Conservation (phyloP, 768 basidiomycete species). For the Strobilomyces dryophilus region DNA sequence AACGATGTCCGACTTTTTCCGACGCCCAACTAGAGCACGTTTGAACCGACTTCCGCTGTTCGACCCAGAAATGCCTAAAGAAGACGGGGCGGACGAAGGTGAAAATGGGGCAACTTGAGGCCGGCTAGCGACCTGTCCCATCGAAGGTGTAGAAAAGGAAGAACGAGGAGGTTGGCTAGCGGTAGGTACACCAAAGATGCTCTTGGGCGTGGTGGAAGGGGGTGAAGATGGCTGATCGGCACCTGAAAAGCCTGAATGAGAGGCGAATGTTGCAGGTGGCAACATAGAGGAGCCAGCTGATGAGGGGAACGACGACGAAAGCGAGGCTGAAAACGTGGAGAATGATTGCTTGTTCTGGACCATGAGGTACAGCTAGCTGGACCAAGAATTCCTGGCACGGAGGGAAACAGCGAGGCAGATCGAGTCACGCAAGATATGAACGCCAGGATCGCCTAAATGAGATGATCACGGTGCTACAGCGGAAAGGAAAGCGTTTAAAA, state of each 20-base stretch:
- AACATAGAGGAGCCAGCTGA: slow-evolving; percentile 39
- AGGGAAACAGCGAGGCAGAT: slow-evolving; percentile 16
- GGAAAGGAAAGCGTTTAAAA: slow-evolving; percentile 8
- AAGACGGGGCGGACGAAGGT: slow-evolving; percentile 27
- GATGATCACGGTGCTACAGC: slow-evolving; percentile 28
- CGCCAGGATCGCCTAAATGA: slow-evolving; percentile 26
- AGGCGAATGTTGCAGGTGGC: slow-evolving; percentile 33
- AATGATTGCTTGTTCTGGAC: slow-evolving; percentile 35
- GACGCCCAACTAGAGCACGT: slow-evolving; percentile 31
- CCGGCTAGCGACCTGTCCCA: slow-evolving; percentile 34
- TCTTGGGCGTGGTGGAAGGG: slow-evolving; percentile 34
- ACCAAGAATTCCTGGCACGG: slow-evolving; percentile 18
- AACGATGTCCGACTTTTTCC: slow-evolving; percentile 29
- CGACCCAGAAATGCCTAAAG: slow-evolving; percentile 17
- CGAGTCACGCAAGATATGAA: slow-evolving; percentile 23
- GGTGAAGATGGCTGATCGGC: slow-evolving; percentile 40
- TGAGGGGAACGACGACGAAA: slow-evolving; percentile 44
- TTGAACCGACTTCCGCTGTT: slow-evolving; percentile 27
- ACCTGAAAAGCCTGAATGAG: slow-evolving; percentile 39
- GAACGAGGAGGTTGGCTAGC: slow-evolving; percentile 21
- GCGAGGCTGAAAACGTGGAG: slow-evolving; percentile 38
- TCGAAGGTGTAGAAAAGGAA: slow-evolving; percentile 26
- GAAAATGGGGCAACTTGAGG: slow-evolving; percentile 25
- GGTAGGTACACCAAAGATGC: slow-evolving; percentile 25
- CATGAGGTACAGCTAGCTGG: slow-evolving; percentile 23